phyloP scores from a whole-genome alignment of 176 grass and related monocot genomes.

The Urochloa ruziziensis region DNA sequence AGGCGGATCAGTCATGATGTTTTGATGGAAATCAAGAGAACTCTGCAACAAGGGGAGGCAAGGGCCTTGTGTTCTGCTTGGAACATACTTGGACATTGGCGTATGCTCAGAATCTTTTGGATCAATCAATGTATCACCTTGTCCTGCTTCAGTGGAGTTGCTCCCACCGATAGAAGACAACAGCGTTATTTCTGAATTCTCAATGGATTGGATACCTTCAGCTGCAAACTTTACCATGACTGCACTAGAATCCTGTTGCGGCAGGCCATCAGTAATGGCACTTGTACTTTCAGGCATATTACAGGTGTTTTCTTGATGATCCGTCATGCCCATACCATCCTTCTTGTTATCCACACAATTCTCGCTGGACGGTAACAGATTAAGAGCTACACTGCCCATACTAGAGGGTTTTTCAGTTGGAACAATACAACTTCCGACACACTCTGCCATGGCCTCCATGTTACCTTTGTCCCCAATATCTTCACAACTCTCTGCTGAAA shows the following conservation, averaged over 20 bases:
- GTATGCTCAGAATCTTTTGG: slow-evolving; percentile 16
- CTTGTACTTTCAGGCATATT: background rate
- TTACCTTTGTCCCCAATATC: background rate
- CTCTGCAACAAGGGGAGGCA: background rate
- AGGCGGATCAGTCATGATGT: background rate
- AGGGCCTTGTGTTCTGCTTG: background rate
- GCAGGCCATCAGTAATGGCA: background rate
- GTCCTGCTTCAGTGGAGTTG: background rate
- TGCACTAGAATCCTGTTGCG: background rate
- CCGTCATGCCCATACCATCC: background rate
- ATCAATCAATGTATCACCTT: background rate
- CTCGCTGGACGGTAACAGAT: background rate
- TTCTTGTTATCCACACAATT: background rate
- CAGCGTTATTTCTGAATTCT: background rate
- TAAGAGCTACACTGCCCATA: background rate
- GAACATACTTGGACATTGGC: slow-evolving; percentile 24
- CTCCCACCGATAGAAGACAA: background rate
- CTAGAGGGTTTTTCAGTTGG: background rate
- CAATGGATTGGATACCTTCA: background rate
- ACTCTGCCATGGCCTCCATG: background rate
- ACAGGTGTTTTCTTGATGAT: background rate
- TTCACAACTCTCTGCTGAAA: slow-evolving; percentile 4
- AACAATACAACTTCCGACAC: too few species aligned
- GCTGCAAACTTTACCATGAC: background rate
- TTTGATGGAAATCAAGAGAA: background rate